These are phyloP conservation scores for Stenogyne calaminthoides DNA, from an alignment of 305 asterid species.

Conservation along the genomic window DNA sequence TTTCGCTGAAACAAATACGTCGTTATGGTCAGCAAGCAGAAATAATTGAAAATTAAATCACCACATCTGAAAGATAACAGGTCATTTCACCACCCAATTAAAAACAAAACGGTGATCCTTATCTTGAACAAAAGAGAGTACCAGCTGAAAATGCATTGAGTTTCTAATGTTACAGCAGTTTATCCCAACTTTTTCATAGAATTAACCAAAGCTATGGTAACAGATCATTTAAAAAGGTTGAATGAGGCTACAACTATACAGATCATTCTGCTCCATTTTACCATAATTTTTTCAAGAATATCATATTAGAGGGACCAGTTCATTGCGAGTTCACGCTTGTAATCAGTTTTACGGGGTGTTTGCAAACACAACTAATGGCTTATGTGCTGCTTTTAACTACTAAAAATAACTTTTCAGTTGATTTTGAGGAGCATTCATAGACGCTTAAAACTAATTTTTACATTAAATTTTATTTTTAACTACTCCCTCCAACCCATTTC, in stretches of 20 bases:
- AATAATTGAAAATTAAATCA: conserved; percentile 8
- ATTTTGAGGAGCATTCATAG: too few relatives aligned
- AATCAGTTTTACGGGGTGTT: neutral
- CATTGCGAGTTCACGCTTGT: neutral
- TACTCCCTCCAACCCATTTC: too few relatives aligned
- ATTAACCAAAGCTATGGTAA: neutral
- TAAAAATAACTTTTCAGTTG: too few relatives aligned
- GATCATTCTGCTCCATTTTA: neutral
- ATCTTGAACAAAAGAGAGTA: neutral
- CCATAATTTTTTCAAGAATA: neutral
- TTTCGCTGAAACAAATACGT: conserved; percentile 56
- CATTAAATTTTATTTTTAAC: too few relatives aligned
- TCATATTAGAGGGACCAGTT: neutral
- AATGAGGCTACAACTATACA: neutral
- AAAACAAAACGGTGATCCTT: neutral
- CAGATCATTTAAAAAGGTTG: neutral
- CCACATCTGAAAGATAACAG: neutral
- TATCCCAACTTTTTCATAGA: neutral
- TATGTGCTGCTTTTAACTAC: neutral
- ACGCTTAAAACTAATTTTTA: too few relatives aligned
- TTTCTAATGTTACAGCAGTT: neutral
- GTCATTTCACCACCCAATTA: neutral
- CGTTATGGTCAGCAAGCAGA: conserved; percentile 25
- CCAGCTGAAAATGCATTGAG: neutral
- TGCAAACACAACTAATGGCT: neutral